Conservation (phyloP, 176 grass and related monocot species). For the Leersia perrieri region DNA sequence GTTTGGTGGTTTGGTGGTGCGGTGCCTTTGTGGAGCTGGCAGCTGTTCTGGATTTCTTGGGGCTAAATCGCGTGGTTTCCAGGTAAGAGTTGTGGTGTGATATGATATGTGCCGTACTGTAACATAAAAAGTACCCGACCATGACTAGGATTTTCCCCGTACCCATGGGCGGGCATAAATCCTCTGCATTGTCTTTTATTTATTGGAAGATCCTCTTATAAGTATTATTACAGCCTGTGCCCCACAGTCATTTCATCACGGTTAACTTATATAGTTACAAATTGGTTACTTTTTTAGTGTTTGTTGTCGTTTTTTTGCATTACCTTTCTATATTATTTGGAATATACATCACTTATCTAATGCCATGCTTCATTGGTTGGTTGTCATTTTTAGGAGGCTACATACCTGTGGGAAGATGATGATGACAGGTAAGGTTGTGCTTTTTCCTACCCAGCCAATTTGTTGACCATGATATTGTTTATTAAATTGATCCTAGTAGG, state of each 20-base stretch:
- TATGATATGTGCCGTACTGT: no score
- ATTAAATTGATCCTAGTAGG: background rate
- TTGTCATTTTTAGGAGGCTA: slow-evolving; percentile 68
- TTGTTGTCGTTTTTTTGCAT: slow-evolving; percentile 14
- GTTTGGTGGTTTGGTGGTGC: slow-evolving; percentile 85
- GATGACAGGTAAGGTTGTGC: slow-evolving; percentile 68
- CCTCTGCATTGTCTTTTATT: background rate
- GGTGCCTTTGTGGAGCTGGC: slow-evolving; percentile 86
- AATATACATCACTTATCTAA: slow-evolving; percentile 5
- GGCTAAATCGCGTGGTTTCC: slow-evolving; percentile 96
- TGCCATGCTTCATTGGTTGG: slow-evolving; percentile 4
- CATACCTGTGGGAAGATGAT: slow-evolving; percentile 97
- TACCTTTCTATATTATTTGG: slow-evolving; percentile 18
- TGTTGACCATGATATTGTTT: background rate
- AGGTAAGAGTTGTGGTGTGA: slow-evolving; percentile 45
- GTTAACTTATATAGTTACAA: slow-evolving; percentile 22
- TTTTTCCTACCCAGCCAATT: background rate
- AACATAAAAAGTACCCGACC: slow-evolving; percentile 7
- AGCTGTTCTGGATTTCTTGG: slow-evolving; percentile 96
- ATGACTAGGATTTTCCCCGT: background rate
- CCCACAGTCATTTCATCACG: background rate
- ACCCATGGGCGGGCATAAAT: background rate
- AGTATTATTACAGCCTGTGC: no score
- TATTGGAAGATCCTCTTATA: slow-evolving; percentile 9
- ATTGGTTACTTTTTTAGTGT: background rate